Percentiles rank a stretch among this genome's conserved stretches.
phyloP scores from a whole-genome alignment of 768 basidiomycete genomes.

The Tricholoma matsutake region DNA sequence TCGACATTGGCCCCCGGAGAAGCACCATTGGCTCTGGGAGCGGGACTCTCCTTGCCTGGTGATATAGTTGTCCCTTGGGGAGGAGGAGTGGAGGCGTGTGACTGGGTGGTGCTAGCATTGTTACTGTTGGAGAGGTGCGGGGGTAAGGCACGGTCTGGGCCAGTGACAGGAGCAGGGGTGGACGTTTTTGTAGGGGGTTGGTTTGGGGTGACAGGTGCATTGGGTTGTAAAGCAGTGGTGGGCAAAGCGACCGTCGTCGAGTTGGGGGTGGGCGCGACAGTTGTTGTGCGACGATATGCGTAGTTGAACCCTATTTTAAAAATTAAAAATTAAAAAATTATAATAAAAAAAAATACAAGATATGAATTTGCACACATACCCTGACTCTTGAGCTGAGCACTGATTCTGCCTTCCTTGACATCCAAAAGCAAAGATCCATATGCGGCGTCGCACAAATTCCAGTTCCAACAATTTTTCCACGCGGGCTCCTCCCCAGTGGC shows the following conservation, averaged over 20 bases:
- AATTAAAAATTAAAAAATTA: too few relatives aligned
- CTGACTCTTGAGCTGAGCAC: constrained; percentile 89
- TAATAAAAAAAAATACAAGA: too few relatives aligned
- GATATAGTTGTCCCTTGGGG: constrained; percentile 32
- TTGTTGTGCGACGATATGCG: constrained; percentile 79
- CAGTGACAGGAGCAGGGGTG: constrained; percentile 37
- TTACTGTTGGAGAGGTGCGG: constrained; percentile 27
- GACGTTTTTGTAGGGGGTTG: constrained; percentile 35
- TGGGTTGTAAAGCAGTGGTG: constrained; percentile 9
- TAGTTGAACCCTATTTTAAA: constrained; percentile 99
- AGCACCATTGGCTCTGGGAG: constrained; percentile 39
- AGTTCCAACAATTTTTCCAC: constrained; percentile 99
- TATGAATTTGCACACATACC: too few relatives aligned
- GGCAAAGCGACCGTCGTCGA: constrained; percentile 53
- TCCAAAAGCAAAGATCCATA: constrained; percentile 88
- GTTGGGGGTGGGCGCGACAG: constrained; percentile 56
- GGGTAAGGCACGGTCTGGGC: constrained; percentile 24
- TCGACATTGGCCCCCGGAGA: constrained; percentile 32
- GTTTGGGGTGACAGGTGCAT: constrained; percentile 17
- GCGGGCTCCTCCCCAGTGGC: constrained; percentile 79
- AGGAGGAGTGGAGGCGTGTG: constrained; percentile 33
- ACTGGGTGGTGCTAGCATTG: constrained; percentile 32
- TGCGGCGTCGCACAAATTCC: constrained; percentile 96
- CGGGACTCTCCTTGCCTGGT: constrained; percentile 33
- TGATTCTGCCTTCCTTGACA: constrained; percentile 88